These are phyloP conservation scores for Nicotiana attenuata DNA, from an alignment of 257 asterid species.

Conservation along the genomic window DNA sequence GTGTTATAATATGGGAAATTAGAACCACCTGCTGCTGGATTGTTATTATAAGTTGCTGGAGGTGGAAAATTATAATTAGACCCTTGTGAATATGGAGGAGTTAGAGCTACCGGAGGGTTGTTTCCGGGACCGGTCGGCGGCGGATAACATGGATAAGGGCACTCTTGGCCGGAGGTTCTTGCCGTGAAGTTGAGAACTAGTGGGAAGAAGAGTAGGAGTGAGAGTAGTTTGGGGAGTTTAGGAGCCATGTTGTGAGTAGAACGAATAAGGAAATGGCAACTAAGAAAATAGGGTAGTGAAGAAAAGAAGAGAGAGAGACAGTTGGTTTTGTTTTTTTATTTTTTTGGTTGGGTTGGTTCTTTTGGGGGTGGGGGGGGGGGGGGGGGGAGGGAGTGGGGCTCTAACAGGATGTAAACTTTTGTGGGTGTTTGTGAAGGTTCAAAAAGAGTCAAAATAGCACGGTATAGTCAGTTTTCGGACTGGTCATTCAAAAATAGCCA, in stretches of 20 bases:
- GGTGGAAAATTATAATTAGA: conserved; percentile 28
- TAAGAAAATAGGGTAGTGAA: conserved; percentile 13
- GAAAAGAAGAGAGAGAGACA: neutral
- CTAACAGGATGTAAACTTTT: too few species aligned
- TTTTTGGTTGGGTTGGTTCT: too few species aligned
- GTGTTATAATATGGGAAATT: conserved; percentile 16
- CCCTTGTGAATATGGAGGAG: conserved; percentile 35
- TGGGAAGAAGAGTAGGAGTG: conserved; percentile 19
- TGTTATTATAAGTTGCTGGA: conserved; percentile 14
- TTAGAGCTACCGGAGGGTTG: conserved; percentile 39
- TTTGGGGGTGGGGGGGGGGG: too few species aligned
- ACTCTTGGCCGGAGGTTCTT: conserved; percentile 48
- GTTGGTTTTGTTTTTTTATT: too few species aligned
- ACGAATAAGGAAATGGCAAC: conserved; percentile 6
- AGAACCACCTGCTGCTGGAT: conserved; percentile 20
- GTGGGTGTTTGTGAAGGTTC: too few species aligned
- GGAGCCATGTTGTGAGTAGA: conserved; percentile 34
- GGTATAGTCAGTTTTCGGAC: too few species aligned
- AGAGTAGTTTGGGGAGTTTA: conserved; percentile 35
- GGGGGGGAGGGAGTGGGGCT: too few species aligned
- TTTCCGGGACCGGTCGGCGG: conserved; percentile 70
- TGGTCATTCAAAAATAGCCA: too few species aligned
- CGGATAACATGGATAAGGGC: conserved; percentile 89
- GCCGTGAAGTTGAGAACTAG: conserved; percentile 32
- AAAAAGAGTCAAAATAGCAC: too few species aligned